phyloP scores from a whole-genome alignment of 2,329 filamentous ascomycete genomes.

The Scortechinia acanthostroma region DNA sequence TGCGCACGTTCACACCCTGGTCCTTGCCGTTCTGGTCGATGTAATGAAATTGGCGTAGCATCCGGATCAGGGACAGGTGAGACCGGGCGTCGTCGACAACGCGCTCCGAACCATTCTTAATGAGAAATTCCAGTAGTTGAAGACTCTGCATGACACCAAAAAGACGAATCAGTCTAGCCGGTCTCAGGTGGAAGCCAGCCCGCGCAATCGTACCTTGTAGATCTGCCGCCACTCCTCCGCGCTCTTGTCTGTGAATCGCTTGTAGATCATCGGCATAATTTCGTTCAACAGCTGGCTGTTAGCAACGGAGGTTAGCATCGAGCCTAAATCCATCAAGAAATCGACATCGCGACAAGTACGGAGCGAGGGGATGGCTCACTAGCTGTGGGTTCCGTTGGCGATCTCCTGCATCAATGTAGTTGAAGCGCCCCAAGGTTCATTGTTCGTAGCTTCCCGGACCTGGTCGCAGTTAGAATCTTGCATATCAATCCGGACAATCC shows the following conservation, averaged over 20 bases:
- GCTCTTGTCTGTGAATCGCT: constrained; percentile 94
- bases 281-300: constrained; percentile 88
- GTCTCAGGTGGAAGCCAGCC: constrained; percentile 23
- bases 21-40: constrained; percentile 96
- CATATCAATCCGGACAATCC: too few species aligned
- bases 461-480: too few species aligned
- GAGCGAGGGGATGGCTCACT: constrained; percentile 51
- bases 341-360: constrained; percentile 4
- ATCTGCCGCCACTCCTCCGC: constrained; percentile 99
- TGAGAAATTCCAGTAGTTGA: constrained; percentile 89
- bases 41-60: constrained; percentile 96
- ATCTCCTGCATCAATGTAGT: constrained; percentile 93
- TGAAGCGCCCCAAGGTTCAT: constrained; percentile 90
- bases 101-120: constrained; percentile 95
- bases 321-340: constrained; percentile 7
- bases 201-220: constrained; percentile 93
- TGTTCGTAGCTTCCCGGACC: constrained; percentile 97
- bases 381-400: constrained; percentile 94
- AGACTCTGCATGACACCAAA: constrained; percentile 36
- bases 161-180: constrained; percentile 34
- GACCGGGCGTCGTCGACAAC: constrained; percentile 95
- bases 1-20: constrained; percentile 94
- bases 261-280: constrained; percentile 99
- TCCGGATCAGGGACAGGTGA: constrained; percentile 90
- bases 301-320: constrained; percentile 5